These are phyloP conservation scores for Malania oleifera DNA, from an alignment of 164 flowering plant genomes.

Conservation along the genomic window DNA sequence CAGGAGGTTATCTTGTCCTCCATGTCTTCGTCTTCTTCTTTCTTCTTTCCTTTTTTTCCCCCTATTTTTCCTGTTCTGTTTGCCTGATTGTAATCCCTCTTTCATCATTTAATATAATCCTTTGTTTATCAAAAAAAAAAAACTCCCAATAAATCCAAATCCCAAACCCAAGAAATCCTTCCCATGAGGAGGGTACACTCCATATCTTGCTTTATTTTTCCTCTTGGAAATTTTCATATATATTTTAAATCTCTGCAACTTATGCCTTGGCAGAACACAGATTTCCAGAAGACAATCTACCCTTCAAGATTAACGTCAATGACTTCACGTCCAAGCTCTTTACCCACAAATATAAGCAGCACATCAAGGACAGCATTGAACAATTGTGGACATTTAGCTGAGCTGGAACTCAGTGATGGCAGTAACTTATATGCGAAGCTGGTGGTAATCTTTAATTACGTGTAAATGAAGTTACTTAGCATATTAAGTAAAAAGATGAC, in stretches of 20 bases:
- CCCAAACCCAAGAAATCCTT: too few relatives aligned
- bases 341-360: slow-evolving; percentile 22
- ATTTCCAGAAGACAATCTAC: slow-evolving; percentile 56
- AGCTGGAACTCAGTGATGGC: slow-evolving; percentile 77
- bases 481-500: background rate
- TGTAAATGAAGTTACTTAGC: background rate
- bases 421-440: slow-evolving; percentile 64
- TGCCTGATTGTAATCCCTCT: too few relatives aligned
- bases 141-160: too few relatives aligned
- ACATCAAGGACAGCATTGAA: slow-evolving; percentile 17
- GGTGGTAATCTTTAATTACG: slow-evolving; percentile 54
- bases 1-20: too few relatives aligned
- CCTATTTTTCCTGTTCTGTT: too few relatives aligned
- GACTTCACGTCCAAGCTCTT: slow-evolving; percentile 32
- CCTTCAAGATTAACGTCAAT: slow-evolving; percentile 63
- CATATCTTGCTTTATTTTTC: too few relatives aligned
- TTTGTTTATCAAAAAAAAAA: too few relatives aligned
- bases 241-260: background rate
- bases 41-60: too few relatives aligned
- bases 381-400: slow-evolving; percentile 36
- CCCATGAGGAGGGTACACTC: too few relatives aligned
- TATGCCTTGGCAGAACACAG: slow-evolving; percentile 37
- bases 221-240: background rate
- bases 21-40: too few relatives aligned
- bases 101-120: too few relatives aligned